phyloP scores from a whole-genome alignment of 345 rosid genomes.

The Brassica juncea region DNA sequence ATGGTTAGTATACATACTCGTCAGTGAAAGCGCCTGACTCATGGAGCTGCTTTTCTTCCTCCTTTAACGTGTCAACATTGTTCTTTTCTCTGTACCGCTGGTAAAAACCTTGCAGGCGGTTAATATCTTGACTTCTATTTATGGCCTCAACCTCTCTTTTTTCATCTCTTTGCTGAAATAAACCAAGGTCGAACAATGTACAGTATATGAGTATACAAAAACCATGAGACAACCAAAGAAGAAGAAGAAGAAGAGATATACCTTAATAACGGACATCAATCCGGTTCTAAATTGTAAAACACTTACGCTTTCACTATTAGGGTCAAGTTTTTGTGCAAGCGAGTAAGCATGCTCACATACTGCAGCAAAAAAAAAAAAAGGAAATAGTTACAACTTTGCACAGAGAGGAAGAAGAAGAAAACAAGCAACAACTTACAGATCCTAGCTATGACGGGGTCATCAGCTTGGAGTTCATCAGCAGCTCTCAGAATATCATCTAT shows the following conservation, averaged over 20 bases:
- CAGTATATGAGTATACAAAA: not conserved
- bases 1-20: slow-evolving; percentile 44
- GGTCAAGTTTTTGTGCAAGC: slow-evolving; percentile 91
- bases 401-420: slow-evolving; percentile 3
- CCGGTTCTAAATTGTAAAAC: slow-evolving; percentile 97
- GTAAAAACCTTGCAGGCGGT: slow-evolving; percentile 81
- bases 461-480: slow-evolving; percentile 94
- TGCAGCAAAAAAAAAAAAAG: slow-evolving; percentile 38
- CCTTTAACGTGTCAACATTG: slow-evolving; percentile 69
- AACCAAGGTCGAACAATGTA: slow-evolving; percentile 25
- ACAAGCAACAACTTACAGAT: slow-evolving; percentile 55
- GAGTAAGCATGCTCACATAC: slow-evolving; percentile 97
- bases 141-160: slow-evolving; percentile 80
- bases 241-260: slow-evolving; percentile 18
- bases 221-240: slow-evolving; percentile 5
- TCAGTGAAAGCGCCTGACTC: slow-evolving; percentile 71
- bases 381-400: not conserved
- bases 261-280: slow-evolving; percentile 94
- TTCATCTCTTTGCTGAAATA: slow-evolving; percentile 87
- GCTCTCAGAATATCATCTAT: slow-evolving; percentile 85
- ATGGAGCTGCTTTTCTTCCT: slow-evolving; percentile 77
- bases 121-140: slow-evolving; percentile 86
- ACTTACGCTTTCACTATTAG: slow-evolving; percentile 93
- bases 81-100: slow-evolving; percentile 74
- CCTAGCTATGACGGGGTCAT: slow-evolving; percentile 79